Evolutionary conservation across 1,284 basidiomycete species (phyloP), one percentile per base, ranked within the genome.

Genomic region (Ceratobasidium sp.): DNA sequence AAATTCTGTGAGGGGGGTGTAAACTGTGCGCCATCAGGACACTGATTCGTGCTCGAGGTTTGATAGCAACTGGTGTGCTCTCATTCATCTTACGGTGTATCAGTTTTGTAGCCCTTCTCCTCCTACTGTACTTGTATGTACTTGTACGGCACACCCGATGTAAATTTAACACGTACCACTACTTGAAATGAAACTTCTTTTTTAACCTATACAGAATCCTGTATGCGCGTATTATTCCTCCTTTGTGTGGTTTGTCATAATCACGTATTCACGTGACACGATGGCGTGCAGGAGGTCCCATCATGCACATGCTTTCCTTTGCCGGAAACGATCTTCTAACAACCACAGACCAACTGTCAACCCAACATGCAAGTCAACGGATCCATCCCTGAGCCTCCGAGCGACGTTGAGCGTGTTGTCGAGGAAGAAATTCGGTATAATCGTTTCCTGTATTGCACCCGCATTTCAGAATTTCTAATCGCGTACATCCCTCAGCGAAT

Each of bases 351-450:
- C 26, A 3, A 16, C 26, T 28, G 58, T 12, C 28, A 50, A 30
- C 32, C n/a, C 4, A 21, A 9, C 3, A 57, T 69, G 64, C 50
- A 69, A 39, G 26, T 59, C 5, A 59, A 39, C 8, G 30, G 9
- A 32, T 32, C n/a, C 34, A 39, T 48, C 30, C 26, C 10, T 30
- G 28, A 58, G 41, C 87, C 85, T 34, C 81, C 80, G 0, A 86
- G 85, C 1, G 87, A 90, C 77, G 78, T 91, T 14, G 83, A 87
- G 76, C 82, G 84, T 45, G 89, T 91, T 4, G 77, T 91, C 0
- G 85, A 88, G 5, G 80, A 82, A 9, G 89, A 91, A 77, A 84
- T 91, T 79, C 90, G 89, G 89, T 90, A 74, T 34, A 84, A 80
- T 10, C 8, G 45, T 34, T 9, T 61, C 23, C 39, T 34, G n/a